A percentile compares a stretch with the other conserved stretches of the same genome.
Conservation (phyloP, 169 alveolate species). For the Plasmodium knowlesi region DNA sequence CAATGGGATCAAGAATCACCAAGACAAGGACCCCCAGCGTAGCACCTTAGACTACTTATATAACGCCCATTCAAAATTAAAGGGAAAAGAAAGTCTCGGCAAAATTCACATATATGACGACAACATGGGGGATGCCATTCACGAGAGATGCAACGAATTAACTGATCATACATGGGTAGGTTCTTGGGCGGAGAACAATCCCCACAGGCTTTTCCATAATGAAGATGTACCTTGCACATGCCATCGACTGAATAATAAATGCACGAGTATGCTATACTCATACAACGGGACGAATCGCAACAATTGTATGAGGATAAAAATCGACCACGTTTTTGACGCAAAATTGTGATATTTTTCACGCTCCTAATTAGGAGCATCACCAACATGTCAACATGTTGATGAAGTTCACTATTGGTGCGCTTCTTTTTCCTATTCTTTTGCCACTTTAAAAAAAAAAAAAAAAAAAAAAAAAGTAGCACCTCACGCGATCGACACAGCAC, state of each 20-base stretch:
- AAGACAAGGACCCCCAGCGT: neutral
- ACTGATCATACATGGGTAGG: neutral
- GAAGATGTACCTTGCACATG: neutral
- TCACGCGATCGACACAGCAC: neutral
- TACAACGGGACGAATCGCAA: neutral
- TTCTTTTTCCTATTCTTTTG: neutral
- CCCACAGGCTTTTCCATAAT: neutral
- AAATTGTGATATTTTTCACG: neutral
- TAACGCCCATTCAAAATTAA: neutral
- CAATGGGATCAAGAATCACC: neutral
- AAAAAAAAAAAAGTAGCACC: neutral
- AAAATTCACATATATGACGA: neutral
- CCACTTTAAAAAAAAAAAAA: neutral
- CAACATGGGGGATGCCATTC: neutral
- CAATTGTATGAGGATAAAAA: constrained; percentile 10
- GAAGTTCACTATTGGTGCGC: neutral
- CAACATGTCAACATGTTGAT: neutral
- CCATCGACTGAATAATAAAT: neutral
- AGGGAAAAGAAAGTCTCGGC: neutral
- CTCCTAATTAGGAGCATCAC: neutral
- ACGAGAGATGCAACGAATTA: neutral
- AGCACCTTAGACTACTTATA: neutral
- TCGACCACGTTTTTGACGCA: constrained; percentile 13
- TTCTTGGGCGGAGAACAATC: neutral
- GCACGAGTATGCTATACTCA: constrained; percentile 19